phyloP scores from a whole-genome alignment of 2,329 filamentous ascomycete genomes.

The Myriosclerotinia duriaeana region DNA sequence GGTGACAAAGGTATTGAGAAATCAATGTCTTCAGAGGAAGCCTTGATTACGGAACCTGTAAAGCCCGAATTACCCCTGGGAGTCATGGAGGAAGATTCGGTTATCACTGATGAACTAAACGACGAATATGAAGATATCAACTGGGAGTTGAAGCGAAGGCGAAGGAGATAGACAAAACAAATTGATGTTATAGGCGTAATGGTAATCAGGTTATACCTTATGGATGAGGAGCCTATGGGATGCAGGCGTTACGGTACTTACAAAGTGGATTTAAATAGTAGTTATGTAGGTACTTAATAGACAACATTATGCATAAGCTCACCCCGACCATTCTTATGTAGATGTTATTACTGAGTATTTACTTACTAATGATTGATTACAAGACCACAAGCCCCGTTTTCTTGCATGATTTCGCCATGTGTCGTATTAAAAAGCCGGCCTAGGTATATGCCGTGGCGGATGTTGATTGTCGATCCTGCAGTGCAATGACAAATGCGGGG shows the following conservation, averaged over 20 bases:
- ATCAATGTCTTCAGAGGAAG: conserved; percentile 25
- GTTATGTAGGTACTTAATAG: neutral
- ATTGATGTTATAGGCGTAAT: conserved; percentile 5
- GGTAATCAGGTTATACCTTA: conserved; percentile 11
- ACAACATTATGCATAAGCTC: neutral
- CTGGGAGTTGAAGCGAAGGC: conserved; percentile 36
- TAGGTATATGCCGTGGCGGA: neutral
- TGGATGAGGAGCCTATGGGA: conserved; percentile 5
- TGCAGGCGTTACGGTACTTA: neutral
- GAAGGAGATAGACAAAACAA: conserved; percentile 18
- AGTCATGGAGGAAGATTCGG: neutral
- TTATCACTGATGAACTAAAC: conserved; percentile 19
- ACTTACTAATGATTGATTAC: neutral
- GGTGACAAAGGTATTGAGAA: conserved; percentile 66
- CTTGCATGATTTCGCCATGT: neutral
- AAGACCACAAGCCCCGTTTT: neutral
- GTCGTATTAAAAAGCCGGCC: neutral
- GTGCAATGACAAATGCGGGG: neutral
- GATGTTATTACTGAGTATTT: neutral
- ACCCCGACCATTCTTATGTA: neutral
- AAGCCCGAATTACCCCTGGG: conserved; percentile 14
- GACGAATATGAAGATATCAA: conserved; percentile 29
- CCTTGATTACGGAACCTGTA: conserved; percentile 7
- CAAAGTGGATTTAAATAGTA: neutral
- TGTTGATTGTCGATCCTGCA: neutral